Evolutionary conservation across 495 filamentous ascomycete genomes (phyloP).

Genomic region (Aspergillus coremiiformis): DNA sequence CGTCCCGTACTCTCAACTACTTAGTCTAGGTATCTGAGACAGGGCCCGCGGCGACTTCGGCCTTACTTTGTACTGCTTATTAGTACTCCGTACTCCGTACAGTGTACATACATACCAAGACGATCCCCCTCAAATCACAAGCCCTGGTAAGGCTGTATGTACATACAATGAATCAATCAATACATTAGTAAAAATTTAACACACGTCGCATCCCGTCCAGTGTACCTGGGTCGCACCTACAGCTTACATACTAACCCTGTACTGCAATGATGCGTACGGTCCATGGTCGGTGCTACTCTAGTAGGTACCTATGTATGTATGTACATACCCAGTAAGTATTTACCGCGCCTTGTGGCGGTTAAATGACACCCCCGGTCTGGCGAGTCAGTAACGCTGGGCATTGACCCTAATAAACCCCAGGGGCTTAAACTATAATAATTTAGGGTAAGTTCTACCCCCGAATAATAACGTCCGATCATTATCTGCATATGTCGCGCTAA

Average conservation of each 20-base stretch:
- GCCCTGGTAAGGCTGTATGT: slow-evolving; percentile 19
- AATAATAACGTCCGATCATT: slow-evolving; percentile 9
- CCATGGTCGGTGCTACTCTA: too few species aligned
- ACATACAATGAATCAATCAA: too few species aligned
- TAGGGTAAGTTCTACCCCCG: slow-evolving; percentile 3
- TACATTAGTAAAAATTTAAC: too few species aligned
- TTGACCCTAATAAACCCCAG: slow-evolving; percentile 1
- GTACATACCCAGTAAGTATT: background rate
- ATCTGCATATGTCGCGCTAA: slow-evolving; percentile 6
- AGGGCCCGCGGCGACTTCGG: background rate
- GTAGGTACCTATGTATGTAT: too few species aligned
- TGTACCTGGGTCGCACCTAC: background rate
- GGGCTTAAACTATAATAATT: slow-evolving; percentile 1
- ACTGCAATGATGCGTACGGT: background rate
- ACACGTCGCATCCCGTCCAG: background rate
- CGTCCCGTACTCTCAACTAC: slow-evolving; percentile 1
- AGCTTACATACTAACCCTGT: background rate
- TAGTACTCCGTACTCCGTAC: too few species aligned
- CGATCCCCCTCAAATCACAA: background rate
- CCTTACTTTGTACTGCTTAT: background rate
- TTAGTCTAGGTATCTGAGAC: background rate
- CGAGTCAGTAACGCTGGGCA: background rate
- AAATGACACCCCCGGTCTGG: background rate
- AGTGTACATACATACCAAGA: background rate
- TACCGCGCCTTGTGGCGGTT: background rate